Conservation (phyloP, 2,329 filamentous ascomycete genomes). For the Shiraia sp. region DNA sequence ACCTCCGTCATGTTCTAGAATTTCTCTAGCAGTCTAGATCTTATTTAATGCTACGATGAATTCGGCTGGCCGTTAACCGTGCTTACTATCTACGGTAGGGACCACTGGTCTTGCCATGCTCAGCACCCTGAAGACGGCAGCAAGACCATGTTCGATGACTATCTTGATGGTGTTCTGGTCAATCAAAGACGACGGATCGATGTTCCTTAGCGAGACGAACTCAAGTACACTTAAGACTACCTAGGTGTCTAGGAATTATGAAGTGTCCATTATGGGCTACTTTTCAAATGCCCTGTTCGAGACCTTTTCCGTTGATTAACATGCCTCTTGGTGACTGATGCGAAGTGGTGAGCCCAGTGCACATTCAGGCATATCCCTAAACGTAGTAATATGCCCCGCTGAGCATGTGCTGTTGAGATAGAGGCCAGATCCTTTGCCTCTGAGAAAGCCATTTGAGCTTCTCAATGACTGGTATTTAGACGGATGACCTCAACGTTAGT, state of each 20-base stretch:
- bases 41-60: constrained; percentile 6
- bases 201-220: constrained; percentile 6
- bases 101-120: constrained; percentile 9
- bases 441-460: constrained; percentile 6
- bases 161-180: constrained; percentile 1
- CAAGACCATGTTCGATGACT: constrained; percentile 4
- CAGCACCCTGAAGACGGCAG: constrained; percentile 8
- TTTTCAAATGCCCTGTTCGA: constrained; percentile 4
- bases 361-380: constrained; percentile 7
- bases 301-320: constrained; percentile 2
- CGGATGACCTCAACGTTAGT: background rate
- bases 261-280: constrained; percentile 6
- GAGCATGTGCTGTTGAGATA: constrained; percentile 7
- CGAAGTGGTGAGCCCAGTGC: constrained; percentile 5
- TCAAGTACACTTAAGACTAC: constrained; percentile 9
- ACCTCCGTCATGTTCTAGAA: constrained; percentile 11
- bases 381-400: constrained; percentile 5
- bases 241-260: too few species aligned
- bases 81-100: constrained; percentile 4
- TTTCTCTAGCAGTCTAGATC: constrained; percentile 6
- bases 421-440: constrained; percentile 5
- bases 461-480: constrained; percentile 4
- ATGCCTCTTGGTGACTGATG: constrained; percentile 5
- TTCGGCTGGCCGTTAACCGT: constrained; percentile 8
- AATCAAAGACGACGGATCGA: constrained; percentile 2